Base-by-base conservation (phyloP, 176 grass and related monocot genomes). In the Typha latifolia region DNA sequence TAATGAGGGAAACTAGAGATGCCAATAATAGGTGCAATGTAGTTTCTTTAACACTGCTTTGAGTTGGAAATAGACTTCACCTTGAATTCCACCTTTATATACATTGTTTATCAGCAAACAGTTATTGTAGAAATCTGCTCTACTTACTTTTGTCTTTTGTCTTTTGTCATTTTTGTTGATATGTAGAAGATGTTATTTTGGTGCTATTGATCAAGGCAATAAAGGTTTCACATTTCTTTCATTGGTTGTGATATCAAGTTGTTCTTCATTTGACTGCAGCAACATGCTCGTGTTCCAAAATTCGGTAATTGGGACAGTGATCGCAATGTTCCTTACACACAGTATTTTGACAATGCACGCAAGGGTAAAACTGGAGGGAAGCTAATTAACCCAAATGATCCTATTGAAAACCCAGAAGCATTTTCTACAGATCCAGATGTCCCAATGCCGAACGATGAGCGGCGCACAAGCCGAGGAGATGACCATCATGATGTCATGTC, bases 301-400 rank as follows among this genome's bases (percentile, higher is more conserved):
- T 87, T 99, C 75, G 86, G 94, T 49, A 82, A 66, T 29, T 92
- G 89, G 89, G 89, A 92, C 62, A 71, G 18, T 3, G 72, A 89
- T 12, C 68, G 68, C 52, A 81, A 78, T 32, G 77, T 84, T 23
- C 83, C 74, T 29, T 90, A 99, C 76, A 85, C 94, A 12, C 79
- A 87, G 64, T 82, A 70, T 43, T 90, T 87, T 12, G 94, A 99
- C 16, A 86, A 80, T 48, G 83, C 76, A 10, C 79, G 83, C 51
- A 97, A 84, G 74, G 85, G 70, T 52, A 86, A 81, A 83, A 79
- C 69, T 48, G 81, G 57, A 32, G 76, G 90, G 12, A 84, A 80
- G 66, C 32, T 76, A 26, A 49, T 65, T 16, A 85, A 67, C 67
- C 85, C 67, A 15, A 89, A 82, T 10, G 77, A 85, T n/a, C 49